Percentiles rank a stretch among this genome's conserved stretches.
Conservation (phyloP, 805 yeast genomes). For the Ogataea naganishii region DNA sequence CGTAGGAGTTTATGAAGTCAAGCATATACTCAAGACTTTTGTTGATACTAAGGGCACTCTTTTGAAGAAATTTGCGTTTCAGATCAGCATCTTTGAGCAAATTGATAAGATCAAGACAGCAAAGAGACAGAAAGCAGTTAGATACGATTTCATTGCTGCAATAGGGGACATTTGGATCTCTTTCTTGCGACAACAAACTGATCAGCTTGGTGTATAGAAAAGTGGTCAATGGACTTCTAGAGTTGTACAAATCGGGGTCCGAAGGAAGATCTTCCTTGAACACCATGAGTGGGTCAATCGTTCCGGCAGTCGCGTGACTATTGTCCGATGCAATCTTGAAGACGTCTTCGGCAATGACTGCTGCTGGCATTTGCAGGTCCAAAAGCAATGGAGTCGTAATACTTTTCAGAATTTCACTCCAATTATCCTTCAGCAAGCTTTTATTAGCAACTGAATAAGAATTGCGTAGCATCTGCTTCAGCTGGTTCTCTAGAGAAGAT, state of each 20-base stretch:
- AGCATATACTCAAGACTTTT: constrained; percentile 37
- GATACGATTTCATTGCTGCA: constrained; percentile 41
- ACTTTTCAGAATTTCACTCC: constrained; percentile 1
- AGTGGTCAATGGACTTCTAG: constrained; percentile 5
- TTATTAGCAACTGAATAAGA: neutral
- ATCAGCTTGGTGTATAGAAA: constrained; percentile 32
- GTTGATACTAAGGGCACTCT: constrained; percentile 38
- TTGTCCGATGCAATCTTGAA: neutral
- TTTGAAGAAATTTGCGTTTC: constrained; percentile 30
- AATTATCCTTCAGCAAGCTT: constrained; percentile 1
- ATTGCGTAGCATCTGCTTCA: constrained; percentile 4
- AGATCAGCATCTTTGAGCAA: constrained; percentile 28
- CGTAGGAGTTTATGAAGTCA: constrained; percentile 22
- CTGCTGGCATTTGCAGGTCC: neutral
- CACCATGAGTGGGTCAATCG: constrained; percentile 4
- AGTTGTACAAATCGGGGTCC: constrained; percentile 1
- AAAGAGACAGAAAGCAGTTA: constrained; percentile 39
- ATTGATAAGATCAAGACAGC: constrained; percentile 33
- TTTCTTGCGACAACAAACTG: constrained; percentile 30
- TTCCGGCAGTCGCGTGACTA: constrained; percentile 2
- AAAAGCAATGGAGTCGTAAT: constrained; percentile 1
- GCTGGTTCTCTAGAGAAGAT: neutral
- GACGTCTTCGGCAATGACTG: neutral
- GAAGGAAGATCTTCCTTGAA: constrained; percentile 4
- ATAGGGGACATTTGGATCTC: constrained; percentile 43